Evolutionary conservation across 1,284 basidiomycete genomes (phyloP).

Genomic region (Ganoderma multipileum): DNA sequence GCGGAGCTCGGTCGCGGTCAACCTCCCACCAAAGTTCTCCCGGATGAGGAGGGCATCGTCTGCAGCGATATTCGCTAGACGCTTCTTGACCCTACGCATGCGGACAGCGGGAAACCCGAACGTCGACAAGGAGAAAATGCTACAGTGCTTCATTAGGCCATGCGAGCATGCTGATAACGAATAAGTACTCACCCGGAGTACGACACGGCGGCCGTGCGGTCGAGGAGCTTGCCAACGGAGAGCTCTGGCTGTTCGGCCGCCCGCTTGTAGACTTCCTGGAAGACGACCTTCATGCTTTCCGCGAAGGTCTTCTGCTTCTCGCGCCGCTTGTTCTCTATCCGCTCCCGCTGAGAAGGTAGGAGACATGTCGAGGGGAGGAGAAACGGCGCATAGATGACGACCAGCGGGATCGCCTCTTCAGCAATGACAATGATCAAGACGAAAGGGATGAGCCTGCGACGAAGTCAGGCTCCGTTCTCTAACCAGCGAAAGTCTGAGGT

Average conservation of each 20-base stretch:
- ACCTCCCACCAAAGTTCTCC: conserved; percentile 52
- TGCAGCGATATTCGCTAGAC: conserved; percentile 56
- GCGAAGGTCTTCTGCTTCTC: conserved; percentile 53
- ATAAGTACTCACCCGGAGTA: conserved; percentile 41
- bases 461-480: conserved; percentile 10
- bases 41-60: conserved; percentile 67
- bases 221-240: conserved; percentile 32
- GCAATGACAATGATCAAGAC: conserved; percentile 76
- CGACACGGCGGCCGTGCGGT: conserved; percentile 31
- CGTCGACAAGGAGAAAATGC: conserved; percentile 64
- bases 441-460: conserved; percentile 75
- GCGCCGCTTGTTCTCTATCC: conserved; percentile 70
- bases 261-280: conserved; percentile 39
- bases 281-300: conserved; percentile 40
- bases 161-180: not conserved
- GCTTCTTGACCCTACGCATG: conserved; percentile 60
- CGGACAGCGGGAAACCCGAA: conserved; percentile 60
- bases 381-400: conserved; percentile 86
- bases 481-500: not conserved
- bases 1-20: conserved; percentile 60
- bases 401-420: conserved; percentile 85
- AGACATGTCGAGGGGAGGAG: conserved; percentile 89
- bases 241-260: conserved; percentile 43
- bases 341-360: conserved; percentile 80
- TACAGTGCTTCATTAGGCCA: conserved; percentile 38